Evolutionary conservation across 169 alveolate species (phyloP), one percentile per base, ranked within the genome.

Genomic region (Plasmodium ovale): DNA sequence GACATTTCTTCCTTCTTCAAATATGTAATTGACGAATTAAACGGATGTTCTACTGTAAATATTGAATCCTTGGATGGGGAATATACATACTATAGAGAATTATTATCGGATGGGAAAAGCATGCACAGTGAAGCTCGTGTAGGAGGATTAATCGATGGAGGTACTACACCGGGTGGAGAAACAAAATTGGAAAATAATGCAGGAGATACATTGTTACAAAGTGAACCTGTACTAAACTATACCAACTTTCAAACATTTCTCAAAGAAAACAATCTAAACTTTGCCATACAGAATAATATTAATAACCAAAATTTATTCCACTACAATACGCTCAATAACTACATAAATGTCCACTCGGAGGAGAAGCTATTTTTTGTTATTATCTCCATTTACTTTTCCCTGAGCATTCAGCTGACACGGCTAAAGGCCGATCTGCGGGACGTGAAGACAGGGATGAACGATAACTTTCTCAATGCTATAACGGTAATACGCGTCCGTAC

Each of bases 331-430:
- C 47, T 82, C 29, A 82, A 54, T 35, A 82, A 82, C 14, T 82
- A 82, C 44, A 82, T 82, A 6, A 82, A 67, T 23, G 72, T 82
- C 9, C 82, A 82, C 23, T 67, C 84, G 58, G 90, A 82, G 51
- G 82, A 82, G 31, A 82, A 68, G 29, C 35, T 82, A 0, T 82
- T 33, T 33, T 82, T 47, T 23, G 85, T 82, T 42, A 49, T 82
- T 29, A 33, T 68, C 1, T 58, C 85, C 10, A 49, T 82, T 14
- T 82, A 82, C 29, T 82, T 82, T 53, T 82, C 90, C 1, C 44
- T 64, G 53, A 82, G 74, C 60, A 53, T 82, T 9, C 82, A 64
- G 7, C 39, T 82, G 14, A 33, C 44, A 25, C 47, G 29, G 2
- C 54, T 82, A 19, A 33, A 47, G 7, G 29, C 53, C 9, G 85